phyloP scores from a whole-genome alignment of 805 yeast genomes.

The Metschnikowia kofuensis region DNA sequence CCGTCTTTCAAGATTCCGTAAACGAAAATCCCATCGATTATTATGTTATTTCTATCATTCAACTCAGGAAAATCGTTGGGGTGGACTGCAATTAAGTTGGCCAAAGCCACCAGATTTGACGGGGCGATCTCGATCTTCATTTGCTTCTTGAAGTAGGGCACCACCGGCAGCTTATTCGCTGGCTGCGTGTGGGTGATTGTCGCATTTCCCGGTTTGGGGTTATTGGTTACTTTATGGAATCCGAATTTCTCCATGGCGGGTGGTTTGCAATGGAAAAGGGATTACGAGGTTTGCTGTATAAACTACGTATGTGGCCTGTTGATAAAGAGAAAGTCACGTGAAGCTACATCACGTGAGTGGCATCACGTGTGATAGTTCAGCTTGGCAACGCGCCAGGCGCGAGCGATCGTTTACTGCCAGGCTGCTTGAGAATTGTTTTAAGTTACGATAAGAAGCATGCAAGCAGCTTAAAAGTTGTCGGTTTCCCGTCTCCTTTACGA shows the following conservation, averaged over 20 bases:
- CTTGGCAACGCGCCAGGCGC: too few species aligned
- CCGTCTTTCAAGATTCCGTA: slow-evolving; percentile 65
- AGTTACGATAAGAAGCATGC: too few species aligned
- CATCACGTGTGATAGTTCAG: neutral
- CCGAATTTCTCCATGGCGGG: slow-evolving; percentile 42
- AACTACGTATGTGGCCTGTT: neutral
- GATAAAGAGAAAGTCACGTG: too few species aligned
- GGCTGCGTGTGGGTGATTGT: slow-evolving; percentile 31
- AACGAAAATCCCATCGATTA: slow-evolving; percentile 72
- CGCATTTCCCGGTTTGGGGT: slow-evolving; percentile 36
- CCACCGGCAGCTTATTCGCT: slow-evolving; percentile 14
- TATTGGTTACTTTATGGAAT: slow-evolving; percentile 41
- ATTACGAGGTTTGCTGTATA: neutral
- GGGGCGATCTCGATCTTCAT: slow-evolving; percentile 36
- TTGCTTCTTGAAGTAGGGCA: slow-evolving; percentile 22
- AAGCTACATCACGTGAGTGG: neutral
- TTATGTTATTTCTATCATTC: slow-evolving; percentile 57
- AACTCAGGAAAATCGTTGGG: slow-evolving; percentile 62
- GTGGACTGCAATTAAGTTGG: slow-evolving; percentile 73
- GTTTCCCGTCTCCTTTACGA: too few species aligned
- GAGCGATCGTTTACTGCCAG: too few species aligned
- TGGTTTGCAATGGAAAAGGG: neutral
- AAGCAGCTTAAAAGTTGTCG: too few species aligned
- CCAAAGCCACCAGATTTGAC: slow-evolving; percentile 41
- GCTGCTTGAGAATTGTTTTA: too few species aligned